Base-by-base conservation (phyloP, 345 rosid genomes). In the Trapa incisa region DNA sequence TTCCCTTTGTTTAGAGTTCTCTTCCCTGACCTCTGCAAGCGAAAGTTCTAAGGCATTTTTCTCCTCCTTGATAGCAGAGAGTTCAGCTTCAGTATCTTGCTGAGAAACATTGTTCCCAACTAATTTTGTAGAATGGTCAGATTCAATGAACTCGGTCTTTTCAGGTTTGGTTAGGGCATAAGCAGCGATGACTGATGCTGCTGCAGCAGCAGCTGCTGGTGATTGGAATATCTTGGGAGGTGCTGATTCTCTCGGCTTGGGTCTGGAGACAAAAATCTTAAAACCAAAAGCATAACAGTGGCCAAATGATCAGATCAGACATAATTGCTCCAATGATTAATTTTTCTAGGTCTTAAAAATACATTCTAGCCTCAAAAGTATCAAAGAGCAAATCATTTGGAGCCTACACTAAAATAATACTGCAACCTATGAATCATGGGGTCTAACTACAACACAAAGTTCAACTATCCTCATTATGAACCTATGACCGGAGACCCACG, bases 161-260 rank as follows among this genome's bases (percentile, higher is more conserved):
- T 91, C 97, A 70, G 95, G 82, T 80, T 91, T 89, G 65, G 99
- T 83, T 74, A 91, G 77, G 68, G 96, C 96, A 77, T 91, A 91
- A 15, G 99, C 99, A 74, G 97, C 96, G 66, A 91, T 85, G 42
- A 94, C 99, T 70, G 97, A 94, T 73, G 99, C 97, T 4, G 97
- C 96, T 4, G 97, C 99, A 1, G 97, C 98, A 1, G 97, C 97
- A 0, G 99, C 96, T 65, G 99, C 97, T 54, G 97, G 93, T 58
- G 99, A 94, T 81, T 80, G 86, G 52, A 81, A 87, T 76, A 89
- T 90, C 83, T 89, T 87, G 42, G 93, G 97, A 33, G 72, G 93
- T 14, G 70, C 74, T 29, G 81, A 72, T 66, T 86, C 83, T 70
- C 80, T 79, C 17, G 91, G 87, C 79, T 84, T 91, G 57, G 88